Base-by-base conservation (phyloP, 2,329 filamentous ascomycete genomes). In the Phialophora verrucosa region DNA sequence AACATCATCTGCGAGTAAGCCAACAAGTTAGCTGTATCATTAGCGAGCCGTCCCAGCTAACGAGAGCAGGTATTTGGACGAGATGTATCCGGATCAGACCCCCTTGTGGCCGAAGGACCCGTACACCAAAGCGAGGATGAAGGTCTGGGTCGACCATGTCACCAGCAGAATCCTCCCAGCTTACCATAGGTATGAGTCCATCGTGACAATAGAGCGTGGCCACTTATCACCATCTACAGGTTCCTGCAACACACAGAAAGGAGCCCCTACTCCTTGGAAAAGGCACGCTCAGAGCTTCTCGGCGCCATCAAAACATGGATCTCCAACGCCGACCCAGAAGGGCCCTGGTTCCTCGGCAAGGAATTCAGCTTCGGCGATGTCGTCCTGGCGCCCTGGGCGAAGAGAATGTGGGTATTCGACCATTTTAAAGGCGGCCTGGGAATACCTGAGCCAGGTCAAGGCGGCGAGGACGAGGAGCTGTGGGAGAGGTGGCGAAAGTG, bases 71-170 rank as follows among this genome's bases (percentile, higher is more conserved):
- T 61, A 61, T 17, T 81, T 94, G 0, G 88, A 94, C 69, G 90
- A 93, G 68, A 87, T 86, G 0, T 92, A 87, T 67, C 79, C 83
- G 0, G 81, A 81, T 3, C 83, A 73, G 76, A 82, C 81, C 1
- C 75, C 77, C 1, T 76, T 93, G 3, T 77, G 91, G 10, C 88
- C 90, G 0, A 73, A 76, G 0, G 86, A 88, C 63, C 80, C 86
- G 0, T 93, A 91, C 73, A 83, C 87, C 62, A 82, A 85, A 60
- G 91, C 91, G 3, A 77, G 87, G 23, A 87, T 85, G 50, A 81
- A 89, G 38, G 85, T 93, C 59, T 93, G 90, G 90, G 89, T 88
- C 50, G 90, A 93, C 70, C 92, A 90, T 71, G 83, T 91, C 27
- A 87, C 83, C 49, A 85, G 82, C 10, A 81, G 88, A 62, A 87